Percentiles rank a stretch among this genome's conserved stretches.
phyloP scores from a whole-genome alignment of 2,329 filamentous ascomycete genomes.

The Fusarium sp. region DNA sequence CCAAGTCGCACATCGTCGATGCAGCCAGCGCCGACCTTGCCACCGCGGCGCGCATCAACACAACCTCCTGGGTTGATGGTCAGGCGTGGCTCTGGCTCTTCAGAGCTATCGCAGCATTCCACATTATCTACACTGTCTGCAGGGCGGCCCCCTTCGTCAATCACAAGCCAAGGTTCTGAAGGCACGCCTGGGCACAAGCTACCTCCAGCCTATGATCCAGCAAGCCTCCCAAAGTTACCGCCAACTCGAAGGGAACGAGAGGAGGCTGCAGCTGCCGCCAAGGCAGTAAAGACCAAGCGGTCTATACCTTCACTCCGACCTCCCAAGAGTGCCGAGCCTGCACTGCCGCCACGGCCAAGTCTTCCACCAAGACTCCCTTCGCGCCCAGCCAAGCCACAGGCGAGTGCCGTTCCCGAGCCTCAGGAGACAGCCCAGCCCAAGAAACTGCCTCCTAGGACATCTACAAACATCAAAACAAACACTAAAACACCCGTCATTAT shows the following conservation, averaged over 20 bases:
- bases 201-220: constrained; percentile 66
- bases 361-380: constrained; percentile 65
- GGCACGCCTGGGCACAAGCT: constrained; percentile 59
- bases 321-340: constrained; percentile 43
- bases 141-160: constrained; percentile 58
- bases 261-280: constrained; percentile 47
- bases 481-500: constrained; percentile 28
- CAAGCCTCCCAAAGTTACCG: constrained; percentile 69
- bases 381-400: constrained; percentile 53
- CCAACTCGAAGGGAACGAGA: constrained; percentile 67
- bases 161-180: constrained; percentile 60
- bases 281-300: constrained; percentile 35
- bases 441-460: constrained; percentile 31
- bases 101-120: constrained; percentile 67
- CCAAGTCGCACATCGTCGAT: constrained; percentile 48
- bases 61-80: constrained; percentile 54
- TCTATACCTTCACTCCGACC: constrained; percentile 28
- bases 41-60: constrained; percentile 61
- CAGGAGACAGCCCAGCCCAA: constrained; percentile 23
- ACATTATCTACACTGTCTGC: constrained; percentile 65
- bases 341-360: constrained; percentile 50
- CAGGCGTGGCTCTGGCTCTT: constrained; percentile 68
- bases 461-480: constrained; percentile 12
- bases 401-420: constrained; percentile 17
- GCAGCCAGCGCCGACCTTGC: constrained; percentile 60